These are phyloP conservation scores for Populus deltoides DNA, from an alignment of 345 rosid species.

Conservation along the genomic window DNA sequence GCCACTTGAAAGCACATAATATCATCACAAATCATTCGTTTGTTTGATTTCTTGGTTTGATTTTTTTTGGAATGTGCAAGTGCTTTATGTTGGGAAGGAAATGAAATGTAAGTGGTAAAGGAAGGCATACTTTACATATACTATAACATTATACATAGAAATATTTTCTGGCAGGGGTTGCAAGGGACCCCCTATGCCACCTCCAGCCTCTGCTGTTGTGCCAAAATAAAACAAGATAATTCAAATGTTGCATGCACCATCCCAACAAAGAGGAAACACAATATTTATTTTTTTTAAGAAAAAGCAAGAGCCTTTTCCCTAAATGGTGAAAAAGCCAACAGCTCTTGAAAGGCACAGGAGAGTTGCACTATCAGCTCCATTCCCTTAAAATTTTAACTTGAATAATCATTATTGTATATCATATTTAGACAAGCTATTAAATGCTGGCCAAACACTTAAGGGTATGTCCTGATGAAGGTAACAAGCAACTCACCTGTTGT, in stretches of 20 bases:
- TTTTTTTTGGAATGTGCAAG: background rate
- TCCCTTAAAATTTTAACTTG: background rate
- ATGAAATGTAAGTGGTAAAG: background rate
- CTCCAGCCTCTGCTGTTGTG: background rate
- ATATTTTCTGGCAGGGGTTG: background rate
- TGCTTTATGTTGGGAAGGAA: background rate
- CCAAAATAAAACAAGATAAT: background rate
- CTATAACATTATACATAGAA: background rate
- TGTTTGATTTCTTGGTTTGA: background rate
- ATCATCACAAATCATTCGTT: background rate
- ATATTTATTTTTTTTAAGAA: background rate
- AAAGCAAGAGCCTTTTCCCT: background rate
- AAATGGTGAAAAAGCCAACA: background rate
- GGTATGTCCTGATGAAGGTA: background rate
- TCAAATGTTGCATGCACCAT: background rate
- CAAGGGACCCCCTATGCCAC: background rate
- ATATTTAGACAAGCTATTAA: background rate
- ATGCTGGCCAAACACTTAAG: background rate
- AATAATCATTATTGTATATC: background rate
- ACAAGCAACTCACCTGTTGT: constrained; percentile 53
- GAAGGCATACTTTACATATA: background rate
- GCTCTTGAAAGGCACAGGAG: background rate
- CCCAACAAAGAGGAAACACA: background rate
- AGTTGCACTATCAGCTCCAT: background rate
- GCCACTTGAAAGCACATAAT: background rate